These are phyloP conservation scores for Chaetomium strumarium DNA, from an alignment of 2,329 filamentous ascomycete genomes.

Conservation along the genomic window DNA sequence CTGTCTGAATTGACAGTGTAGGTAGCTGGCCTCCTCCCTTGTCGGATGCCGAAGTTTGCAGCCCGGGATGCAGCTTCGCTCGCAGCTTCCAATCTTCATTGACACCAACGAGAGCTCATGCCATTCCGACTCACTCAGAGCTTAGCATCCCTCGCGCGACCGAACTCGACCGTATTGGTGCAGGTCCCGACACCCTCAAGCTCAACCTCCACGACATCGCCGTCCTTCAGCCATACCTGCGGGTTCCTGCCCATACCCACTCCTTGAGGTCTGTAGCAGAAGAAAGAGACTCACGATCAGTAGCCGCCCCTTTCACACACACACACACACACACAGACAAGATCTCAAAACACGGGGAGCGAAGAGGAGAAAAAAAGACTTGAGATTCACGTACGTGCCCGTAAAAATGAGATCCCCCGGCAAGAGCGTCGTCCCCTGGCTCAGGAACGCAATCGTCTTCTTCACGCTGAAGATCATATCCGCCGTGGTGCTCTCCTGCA, in stretches of 20 bases:
- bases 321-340: no score
- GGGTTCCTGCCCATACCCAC: constrained; percentile 66
- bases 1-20: no score
- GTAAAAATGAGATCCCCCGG: constrained; percentile 63
- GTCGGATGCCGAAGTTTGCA: no score
- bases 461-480: constrained; percentile 61
- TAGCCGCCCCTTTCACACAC: background rate
- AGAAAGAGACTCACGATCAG: background rate
- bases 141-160: constrained; percentile 29
- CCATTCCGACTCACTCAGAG: constrained; percentile 6
- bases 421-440: constrained; percentile 55
- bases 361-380: background rate
- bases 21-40: no score
- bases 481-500: constrained; percentile 51
- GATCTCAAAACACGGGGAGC: background rate
- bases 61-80: no score
- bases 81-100: no score
- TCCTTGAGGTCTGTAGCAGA: constrained; percentile 51
- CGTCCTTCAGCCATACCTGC: constrained; percentile 62
- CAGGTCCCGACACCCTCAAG: constrained; percentile 61
- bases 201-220: constrained; percentile 63
- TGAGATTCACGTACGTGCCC: constrained; percentile 44
- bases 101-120: no score
- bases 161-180: constrained; percentile 45
- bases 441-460: constrained; percentile 54